Percentiles rank a stretch among this genome's conserved stretches.
Conservation (phyloP, 1,284 basidiomycete species). For the Rhodotorula glutinis region DNA sequence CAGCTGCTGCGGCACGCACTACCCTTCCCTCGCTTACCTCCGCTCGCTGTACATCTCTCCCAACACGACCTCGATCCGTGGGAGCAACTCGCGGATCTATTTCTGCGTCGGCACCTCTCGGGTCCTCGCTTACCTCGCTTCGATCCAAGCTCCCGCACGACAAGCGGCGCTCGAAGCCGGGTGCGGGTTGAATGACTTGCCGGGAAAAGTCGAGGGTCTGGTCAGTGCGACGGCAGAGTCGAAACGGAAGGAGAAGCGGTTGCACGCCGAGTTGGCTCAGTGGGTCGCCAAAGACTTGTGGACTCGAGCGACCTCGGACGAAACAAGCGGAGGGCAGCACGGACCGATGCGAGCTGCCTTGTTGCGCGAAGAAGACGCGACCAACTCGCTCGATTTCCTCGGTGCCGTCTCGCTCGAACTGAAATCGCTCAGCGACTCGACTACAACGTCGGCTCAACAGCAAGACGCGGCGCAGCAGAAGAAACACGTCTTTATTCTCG, state of each 20-base stretch:
- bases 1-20: constrained; percentile 84
- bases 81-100: constrained; percentile 63
- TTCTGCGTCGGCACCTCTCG: constrained; percentile 71
- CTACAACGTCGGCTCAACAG: background rate
- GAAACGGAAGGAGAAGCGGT: constrained; percentile 61
- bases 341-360: constrained; percentile 39
- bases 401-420: constrained; percentile 57
- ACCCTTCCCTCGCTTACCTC: constrained; percentile 57
- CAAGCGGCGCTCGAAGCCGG: constrained; percentile 60
- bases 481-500: constrained; percentile 58
- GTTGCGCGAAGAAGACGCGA: constrained; percentile 61
- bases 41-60: constrained; percentile 63
- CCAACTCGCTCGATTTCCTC: constrained; percentile 62
- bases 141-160: constrained; percentile 58
- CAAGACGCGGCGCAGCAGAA: constrained; percentile 37
- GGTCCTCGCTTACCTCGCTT: constrained; percentile 60
- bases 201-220: constrained; percentile 65
- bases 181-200: constrained; percentile 62
- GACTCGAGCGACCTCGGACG: constrained; percentile 8
- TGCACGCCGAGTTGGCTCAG: constrained; percentile 66
- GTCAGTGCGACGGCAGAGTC: constrained; percentile 64
- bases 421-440: constrained; percentile 48
- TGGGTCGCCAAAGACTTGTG: constrained; percentile 56
- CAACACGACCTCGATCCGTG: constrained; percentile 56
- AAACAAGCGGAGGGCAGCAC: background rate